Evolutionary conservation across 805 yeast species (phyloP).

Genomic region (Cyberlindnera galapagoensis): DNA sequence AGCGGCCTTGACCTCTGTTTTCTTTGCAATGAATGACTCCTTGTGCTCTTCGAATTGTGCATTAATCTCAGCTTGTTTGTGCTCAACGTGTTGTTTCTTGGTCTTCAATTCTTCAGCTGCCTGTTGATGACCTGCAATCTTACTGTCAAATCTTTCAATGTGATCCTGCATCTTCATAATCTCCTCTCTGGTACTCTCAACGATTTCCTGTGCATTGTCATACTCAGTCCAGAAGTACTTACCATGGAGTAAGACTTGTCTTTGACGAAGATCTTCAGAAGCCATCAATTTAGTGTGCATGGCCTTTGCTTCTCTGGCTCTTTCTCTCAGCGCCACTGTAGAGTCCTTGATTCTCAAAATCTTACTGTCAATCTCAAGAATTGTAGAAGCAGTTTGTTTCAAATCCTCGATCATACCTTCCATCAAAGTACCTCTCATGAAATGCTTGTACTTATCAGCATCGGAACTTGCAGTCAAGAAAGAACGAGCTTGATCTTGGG

Average conservation of each 20-base stretch:
- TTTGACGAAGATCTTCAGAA: constrained; percentile 33
- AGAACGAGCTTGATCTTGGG: constrained; percentile 91
- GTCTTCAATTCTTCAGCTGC: constrained; percentile 2
- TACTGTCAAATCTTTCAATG: constrained; percentile 5
- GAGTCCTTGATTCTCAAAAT: constrained; percentile 33
- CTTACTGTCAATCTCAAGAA: constrained; percentile 31
- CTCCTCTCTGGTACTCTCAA: constrained; percentile 11
- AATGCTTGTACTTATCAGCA: constrained; percentile 62
- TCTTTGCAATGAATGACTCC: constrained; percentile 9
- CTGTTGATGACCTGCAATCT: constrained; percentile 4
- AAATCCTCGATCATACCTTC: constrained; percentile 58
- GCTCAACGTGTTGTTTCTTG: constrained; percentile 2
- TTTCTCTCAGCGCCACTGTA: constrained; percentile 32
- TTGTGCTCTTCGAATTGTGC: constrained; percentile 19
- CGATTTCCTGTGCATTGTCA: constrained; percentile 7
- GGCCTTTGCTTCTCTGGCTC: constrained; percentile 36
- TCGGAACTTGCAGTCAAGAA: constrained; percentile 76
- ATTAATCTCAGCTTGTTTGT: constrained; percentile 6
- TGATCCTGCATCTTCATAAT: constrained; percentile 11
- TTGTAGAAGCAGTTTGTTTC: constrained; percentile 31
- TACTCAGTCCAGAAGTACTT: constrained; percentile 44
- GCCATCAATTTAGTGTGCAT: constrained; percentile 33
- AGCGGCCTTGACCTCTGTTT: constrained; percentile 4
- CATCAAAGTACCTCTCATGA: constrained; percentile 74
- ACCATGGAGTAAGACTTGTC: constrained; percentile 37